Evolutionary conservation across 345 rosid genomes (phyloP).

Genomic region (Aquilaria malaccensis): DNA sequence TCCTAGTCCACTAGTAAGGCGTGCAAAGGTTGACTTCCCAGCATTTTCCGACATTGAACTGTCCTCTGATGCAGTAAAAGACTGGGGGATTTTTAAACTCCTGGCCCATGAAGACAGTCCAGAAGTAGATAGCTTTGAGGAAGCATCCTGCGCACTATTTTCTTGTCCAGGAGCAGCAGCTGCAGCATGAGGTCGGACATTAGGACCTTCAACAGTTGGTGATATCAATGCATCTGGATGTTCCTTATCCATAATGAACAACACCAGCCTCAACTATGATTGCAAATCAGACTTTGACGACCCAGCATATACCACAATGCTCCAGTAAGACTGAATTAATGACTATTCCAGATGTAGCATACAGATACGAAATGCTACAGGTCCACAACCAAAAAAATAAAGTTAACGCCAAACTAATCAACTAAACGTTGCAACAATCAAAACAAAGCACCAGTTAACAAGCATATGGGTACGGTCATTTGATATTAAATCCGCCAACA

Average conservation of each 20-base stretch:
- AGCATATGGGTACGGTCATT: slow-evolving; percentile 4
- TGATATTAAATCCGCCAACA: too few relatives aligned
- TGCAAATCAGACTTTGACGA: slow-evolving; percentile 10
- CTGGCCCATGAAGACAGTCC: slow-evolving; percentile 68
- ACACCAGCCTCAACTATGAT: slow-evolving; percentile 11
- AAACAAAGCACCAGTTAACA: not conserved
- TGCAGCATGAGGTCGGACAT: slow-evolving; percentile 30
- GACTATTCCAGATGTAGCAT: slow-evolving; percentile 1
- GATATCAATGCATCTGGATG: slow-evolving; percentile 39
- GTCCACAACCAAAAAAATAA: not conserved
- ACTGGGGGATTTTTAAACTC: slow-evolving; percentile 69
- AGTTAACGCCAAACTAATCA: not conserved
- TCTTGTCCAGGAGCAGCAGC: slow-evolving; percentile 27
- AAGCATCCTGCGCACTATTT: slow-evolving; percentile 38
- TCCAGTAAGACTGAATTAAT: not conserved
- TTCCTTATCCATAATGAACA: slow-evolving; percentile 34
- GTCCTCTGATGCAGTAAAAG: slow-evolving; percentile 36
- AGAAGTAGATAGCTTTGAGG: slow-evolving; percentile 52
- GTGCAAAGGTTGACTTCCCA: slow-evolving; percentile 63
- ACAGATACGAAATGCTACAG: not conserved
- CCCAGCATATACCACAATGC: slow-evolving; percentile 6
- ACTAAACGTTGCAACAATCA: not conserved
- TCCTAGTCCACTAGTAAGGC: slow-evolving; percentile 71
- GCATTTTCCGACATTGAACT: slow-evolving; percentile 38
- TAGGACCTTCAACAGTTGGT: slow-evolving; percentile 30